A percentile compares a stretch with the other conserved stretches of the same genome.
These are phyloP conservation scores for Shiraia sp. DNA, from an alignment of 2,329 filamentous ascomycete genomes.

Conservation along the genomic window DNA sequence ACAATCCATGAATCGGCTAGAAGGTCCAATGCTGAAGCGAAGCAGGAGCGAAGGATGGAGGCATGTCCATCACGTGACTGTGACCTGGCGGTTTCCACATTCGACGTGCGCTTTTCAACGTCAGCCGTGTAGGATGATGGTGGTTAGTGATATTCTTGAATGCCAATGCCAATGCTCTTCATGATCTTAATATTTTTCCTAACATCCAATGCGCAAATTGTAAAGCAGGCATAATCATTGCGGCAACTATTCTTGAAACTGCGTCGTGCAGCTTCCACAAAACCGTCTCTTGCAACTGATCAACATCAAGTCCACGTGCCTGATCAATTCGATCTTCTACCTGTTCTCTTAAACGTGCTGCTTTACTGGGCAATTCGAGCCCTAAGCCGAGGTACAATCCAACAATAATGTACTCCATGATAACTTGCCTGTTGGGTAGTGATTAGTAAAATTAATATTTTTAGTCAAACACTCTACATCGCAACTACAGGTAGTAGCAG, in stretches of 20 bases:
- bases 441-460: neutral
- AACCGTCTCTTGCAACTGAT: constrained; percentile 34
- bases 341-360: constrained; percentile 31
- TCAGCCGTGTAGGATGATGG: too few species aligned
- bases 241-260: constrained; percentile 30
- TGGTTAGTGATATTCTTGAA: neutral
- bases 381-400: constrained; percentile 38
- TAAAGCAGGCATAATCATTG: constrained; percentile 36
- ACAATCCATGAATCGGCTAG: too few species aligned
- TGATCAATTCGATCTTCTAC: constrained; percentile 31
- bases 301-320: constrained; percentile 30
- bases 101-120: too few species aligned
- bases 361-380: constrained; percentile 36
- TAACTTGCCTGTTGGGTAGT: constrained; percentile 30
- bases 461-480: neutral
- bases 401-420: constrained; percentile 42
- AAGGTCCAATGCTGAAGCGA: too few species aligned
- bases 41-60: too few species aligned
- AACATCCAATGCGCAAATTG: constrained; percentile 40
- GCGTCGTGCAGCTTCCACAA: constrained; percentile 40
- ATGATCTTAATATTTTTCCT: constrained; percentile 35
- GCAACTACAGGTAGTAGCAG: neutral
- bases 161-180: neutral
- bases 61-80: too few species aligned
- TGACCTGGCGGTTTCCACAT: too few species aligned